Evolutionary conservation across 176 grass and related monocot genomes (phyloP).

Genomic region (Typha latifolia): DNA sequence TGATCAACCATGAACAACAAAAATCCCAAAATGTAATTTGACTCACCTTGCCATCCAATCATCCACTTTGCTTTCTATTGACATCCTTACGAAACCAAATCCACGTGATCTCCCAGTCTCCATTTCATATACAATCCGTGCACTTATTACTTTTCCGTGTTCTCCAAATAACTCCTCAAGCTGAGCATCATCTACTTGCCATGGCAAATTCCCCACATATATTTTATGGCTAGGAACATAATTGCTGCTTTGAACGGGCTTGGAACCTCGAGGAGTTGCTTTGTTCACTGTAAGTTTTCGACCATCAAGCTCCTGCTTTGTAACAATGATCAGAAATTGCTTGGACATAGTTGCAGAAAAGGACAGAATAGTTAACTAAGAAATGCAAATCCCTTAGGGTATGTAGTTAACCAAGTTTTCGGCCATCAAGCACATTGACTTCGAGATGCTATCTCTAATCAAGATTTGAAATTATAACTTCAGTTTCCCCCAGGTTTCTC

Average conservation of each 20-base stretch:
- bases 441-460: background rate
- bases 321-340: background rate
- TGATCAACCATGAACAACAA: no score
- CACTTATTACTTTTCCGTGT: conserved; percentile 14
- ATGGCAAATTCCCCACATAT: conserved; percentile 17
- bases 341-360: background rate
- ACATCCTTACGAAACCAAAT: conserved; percentile 15
- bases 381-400: background rate
- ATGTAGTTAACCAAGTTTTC: background rate
- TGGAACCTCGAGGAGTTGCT: background rate
- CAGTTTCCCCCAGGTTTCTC: no score
- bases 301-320: background rate
- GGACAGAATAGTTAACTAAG: background rate
- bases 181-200: conserved; percentile 7
- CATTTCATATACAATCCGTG: conserved; percentile 15
- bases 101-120: conserved; percentile 19
- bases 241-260: background rate
- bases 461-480: no score
- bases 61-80: conserved; percentile 3
- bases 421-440: background rate
- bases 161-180: conserved; percentile 13
- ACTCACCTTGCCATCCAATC: conserved; percentile 13
- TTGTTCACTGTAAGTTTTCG: background rate
- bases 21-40: background rate
- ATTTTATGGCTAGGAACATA: background rate